Evolutionary conservation across 441 rosid species (phyloP), one percentile per base, ranked within the genome.

Genomic region (Gossypium lobatum): DNA sequence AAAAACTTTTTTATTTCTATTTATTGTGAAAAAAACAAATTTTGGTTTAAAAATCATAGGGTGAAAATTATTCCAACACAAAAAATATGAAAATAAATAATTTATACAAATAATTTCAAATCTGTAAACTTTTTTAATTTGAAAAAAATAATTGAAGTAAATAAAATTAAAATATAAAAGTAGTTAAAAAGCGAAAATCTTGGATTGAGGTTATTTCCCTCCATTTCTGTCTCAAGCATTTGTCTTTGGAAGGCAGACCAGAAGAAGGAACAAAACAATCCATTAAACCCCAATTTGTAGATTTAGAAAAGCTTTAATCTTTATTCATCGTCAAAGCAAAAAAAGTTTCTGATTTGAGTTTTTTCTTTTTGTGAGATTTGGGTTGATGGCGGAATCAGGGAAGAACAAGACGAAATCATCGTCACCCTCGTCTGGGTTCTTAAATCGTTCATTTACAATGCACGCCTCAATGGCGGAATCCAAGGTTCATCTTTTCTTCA

Each of bases 381-480:
- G 59, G 21, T 54, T 10, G 25, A 54, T 54, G 59, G 59, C 59
- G 3, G 59, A 54, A 54, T 17, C 9, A 23, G 11, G 59, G 59
- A 54, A 54, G 59, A 54, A 54, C 59, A 54, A 54, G 23, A 10
- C 21, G 23, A 54, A 54, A 54, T 58, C 63, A 23, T 55, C 31
- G 1, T 11, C 26, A 18, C 76, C 75, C 28, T 82, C 11, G 80
- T 75, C 57, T 0, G 1, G 67, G 2, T 46, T 80, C 17, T 88
- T 91, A 73, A 90, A 79, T 72, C 86, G 97, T 34, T 90, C 96
- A 34, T 46, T 80, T 45, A 93, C 94, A 28, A 75, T 87, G 58
- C 90, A 83, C 60, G 69, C 87, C 21, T 45, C 84, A 2, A 37
- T 83, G 3, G 16, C 77, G 6, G 66, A 75, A 55, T 76, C 79